Percentiles rank a stretch among this genome's conserved stretches.
These are phyloP conservation scores for Jatropha podagrica DNA, from an alignment of 441 rosid genomes.

Conservation along the genomic window DNA sequence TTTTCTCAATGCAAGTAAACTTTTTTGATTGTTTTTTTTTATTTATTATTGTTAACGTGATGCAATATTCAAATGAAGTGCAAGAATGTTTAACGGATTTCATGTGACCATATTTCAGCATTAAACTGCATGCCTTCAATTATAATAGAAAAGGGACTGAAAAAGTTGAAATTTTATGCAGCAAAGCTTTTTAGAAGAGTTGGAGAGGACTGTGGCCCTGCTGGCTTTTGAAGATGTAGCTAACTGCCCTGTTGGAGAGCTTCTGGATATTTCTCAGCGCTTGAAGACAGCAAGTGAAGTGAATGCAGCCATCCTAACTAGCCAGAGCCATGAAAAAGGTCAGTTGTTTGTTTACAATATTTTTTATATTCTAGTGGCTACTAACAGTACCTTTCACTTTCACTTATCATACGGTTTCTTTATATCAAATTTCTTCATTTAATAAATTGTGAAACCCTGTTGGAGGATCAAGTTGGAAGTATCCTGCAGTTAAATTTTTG, in stretches of 20 bases:
- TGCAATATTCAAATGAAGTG: neutral
- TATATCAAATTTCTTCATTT: neutral
- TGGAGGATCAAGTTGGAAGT: neutral
- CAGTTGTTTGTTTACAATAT: slow-evolving; percentile 1
- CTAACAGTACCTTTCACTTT: neutral
- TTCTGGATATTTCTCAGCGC: slow-evolving; percentile 84
- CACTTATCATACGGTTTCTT: neutral
- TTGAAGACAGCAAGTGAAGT: slow-evolving; percentile 93
- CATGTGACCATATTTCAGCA: neutral
- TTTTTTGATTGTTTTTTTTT: neutral
- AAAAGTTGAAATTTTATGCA: slow-evolving; percentile 32
- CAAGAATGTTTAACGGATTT: slow-evolving; percentile 4
- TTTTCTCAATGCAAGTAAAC: neutral
- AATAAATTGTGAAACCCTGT: neutral
- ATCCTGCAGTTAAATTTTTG: neutral
- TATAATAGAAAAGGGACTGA: neutral
- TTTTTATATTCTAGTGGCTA: neutral
- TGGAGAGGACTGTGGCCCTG: slow-evolving; percentile 89
- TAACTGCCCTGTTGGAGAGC: slow-evolving; percentile 87
- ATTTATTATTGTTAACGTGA: neutral
- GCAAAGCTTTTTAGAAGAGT: slow-evolving; percentile 88
- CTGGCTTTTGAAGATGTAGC: slow-evolving; percentile 89
- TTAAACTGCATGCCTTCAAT: neutral
- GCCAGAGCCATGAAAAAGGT: slow-evolving; percentile 99
- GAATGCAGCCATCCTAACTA: slow-evolving; percentile 93